Percentiles rank a stretch among this genome's conserved stretches.
Evolutionary conservation across 164 flowering plant genomes (phyloP).

Genomic region (Tetracentron sinense): DNA sequence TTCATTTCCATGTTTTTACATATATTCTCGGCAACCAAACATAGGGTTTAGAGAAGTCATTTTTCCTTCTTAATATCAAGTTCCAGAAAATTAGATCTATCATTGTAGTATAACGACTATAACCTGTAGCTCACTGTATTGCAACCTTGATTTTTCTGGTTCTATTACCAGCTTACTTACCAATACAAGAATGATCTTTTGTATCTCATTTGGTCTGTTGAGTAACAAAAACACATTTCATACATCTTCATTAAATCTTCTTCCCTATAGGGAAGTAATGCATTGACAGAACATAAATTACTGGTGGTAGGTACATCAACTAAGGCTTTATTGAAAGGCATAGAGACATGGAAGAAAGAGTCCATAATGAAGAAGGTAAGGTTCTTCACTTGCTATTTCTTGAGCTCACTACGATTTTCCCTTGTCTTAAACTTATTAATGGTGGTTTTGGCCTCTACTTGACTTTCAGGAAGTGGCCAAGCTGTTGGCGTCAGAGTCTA

Average conservation of each 20-base stretch:
- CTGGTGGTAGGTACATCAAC: constrained; percentile 51
- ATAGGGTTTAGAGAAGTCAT: no score
- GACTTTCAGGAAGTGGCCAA: constrained; percentile 51
- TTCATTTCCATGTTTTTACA: no score
- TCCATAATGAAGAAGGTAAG: constrained; percentile 50
- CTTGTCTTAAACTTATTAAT: background rate
- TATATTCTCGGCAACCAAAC: no score
- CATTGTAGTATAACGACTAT: no score
- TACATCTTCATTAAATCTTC: background rate
- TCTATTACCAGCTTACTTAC: background rate
- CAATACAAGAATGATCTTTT: no score
- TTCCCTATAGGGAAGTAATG: background rate
- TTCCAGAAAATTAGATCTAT: no score
- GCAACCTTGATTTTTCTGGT: background rate
- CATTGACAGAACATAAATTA: background rate
- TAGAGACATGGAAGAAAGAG: constrained; percentile 78
- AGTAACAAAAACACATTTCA: no score
- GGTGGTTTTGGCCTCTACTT: constrained; percentile 1
- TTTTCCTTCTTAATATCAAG: no score
- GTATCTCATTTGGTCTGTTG: no score
- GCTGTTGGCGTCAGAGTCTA: constrained; percentile 37
- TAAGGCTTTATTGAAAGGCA: constrained; percentile 57
- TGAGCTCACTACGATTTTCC: background rate
- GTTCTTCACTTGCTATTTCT: constrained; percentile 3
- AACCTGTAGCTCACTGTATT: background rate